Base-by-base conservation (phyloP, 257 asterid species). In the Mentha longifolia region DNA sequence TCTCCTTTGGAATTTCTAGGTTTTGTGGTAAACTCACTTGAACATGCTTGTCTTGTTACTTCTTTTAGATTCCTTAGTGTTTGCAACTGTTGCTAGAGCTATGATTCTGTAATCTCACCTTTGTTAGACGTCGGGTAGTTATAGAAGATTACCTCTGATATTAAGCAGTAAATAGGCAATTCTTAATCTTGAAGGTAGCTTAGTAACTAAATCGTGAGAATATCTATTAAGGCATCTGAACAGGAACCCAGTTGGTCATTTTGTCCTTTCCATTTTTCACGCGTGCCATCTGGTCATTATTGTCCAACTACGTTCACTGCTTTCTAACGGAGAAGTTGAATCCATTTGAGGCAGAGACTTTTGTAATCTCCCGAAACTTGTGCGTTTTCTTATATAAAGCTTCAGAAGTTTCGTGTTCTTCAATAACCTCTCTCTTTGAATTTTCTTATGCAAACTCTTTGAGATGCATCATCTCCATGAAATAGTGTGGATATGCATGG, bases 81-180 rank as follows among this genome's bases (percentile, higher is more conserved):
- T 55, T 55, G 19, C 7, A n/a, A 9, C 13, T 49, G 69, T 61
- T 73, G 57, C 68, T 43, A 47, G 43, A 63, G 17, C 15, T 1
- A 19, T 39, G 33, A 67, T 31, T 63, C 59, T 17, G 67, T 57
- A 69, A 62, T 49, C 42, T 50, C 28, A 37, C 60, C 33, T 45
- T 28, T 13, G 47, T 50, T 28, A 46, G 69, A 54, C 56, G 74
- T 57, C 15, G 59, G 67, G 74, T 9, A 31, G 57, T 35, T 52
- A 20, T 2, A 20, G 12, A 31, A 51, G n/a, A 30, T 14, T 22
- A 43, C 37, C 15, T 4, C 41, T 19, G 43, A 31, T 31, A 45
- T 11, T 42, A 46, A 51, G 75, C 63, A 43, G 42, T 51, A 60
- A 71, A 35, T 50, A 17, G 17, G 42, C 17, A 42, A 19, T 35